Evolutionary conservation across 176 grass and related monocot species (phyloP).

Genomic region (Avena atlantica): DNA sequence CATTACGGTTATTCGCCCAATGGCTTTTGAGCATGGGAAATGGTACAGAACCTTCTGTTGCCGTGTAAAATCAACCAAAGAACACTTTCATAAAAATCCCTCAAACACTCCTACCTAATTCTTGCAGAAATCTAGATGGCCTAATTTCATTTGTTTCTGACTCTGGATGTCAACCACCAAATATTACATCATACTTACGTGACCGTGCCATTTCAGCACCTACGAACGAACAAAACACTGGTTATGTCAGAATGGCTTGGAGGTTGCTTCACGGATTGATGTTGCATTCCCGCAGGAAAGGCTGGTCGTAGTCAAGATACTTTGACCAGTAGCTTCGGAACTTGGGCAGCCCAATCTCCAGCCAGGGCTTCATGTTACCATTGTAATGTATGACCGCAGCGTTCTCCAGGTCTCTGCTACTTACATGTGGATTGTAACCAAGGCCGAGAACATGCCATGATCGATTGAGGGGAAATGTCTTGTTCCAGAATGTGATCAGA

Average conservation of each 20-base stretch:
- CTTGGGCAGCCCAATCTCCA: constrained; percentile 78
- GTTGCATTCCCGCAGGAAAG: constrained; percentile 79
- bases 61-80: too few species aligned
- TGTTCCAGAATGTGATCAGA: constrained; percentile 85
- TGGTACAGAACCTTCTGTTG: too few species aligned
- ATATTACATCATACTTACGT: background rate
- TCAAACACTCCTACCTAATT: background rate
- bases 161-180: background rate
- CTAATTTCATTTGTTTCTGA: background rate
- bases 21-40: too few species aligned
- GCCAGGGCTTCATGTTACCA: constrained; percentile 92
- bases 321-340: constrained; percentile 79
- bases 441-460: constrained; percentile 82
- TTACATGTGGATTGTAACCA: constrained; percentile 82
- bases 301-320: constrained; percentile 76
- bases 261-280: constrained; percentile 65
- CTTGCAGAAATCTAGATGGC: background rate
- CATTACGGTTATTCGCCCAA: too few species aligned
- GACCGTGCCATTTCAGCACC: background rate
- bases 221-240: background rate
- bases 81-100: too few species aligned
- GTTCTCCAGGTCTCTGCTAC: constrained; percentile 57
- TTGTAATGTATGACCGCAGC: constrained; percentile 85
- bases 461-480: constrained; percentile 57
- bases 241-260: constrained; percentile 27